Base-by-base conservation (phyloP, 139 green algal genomes). In the Microglena sp. region DNA sequence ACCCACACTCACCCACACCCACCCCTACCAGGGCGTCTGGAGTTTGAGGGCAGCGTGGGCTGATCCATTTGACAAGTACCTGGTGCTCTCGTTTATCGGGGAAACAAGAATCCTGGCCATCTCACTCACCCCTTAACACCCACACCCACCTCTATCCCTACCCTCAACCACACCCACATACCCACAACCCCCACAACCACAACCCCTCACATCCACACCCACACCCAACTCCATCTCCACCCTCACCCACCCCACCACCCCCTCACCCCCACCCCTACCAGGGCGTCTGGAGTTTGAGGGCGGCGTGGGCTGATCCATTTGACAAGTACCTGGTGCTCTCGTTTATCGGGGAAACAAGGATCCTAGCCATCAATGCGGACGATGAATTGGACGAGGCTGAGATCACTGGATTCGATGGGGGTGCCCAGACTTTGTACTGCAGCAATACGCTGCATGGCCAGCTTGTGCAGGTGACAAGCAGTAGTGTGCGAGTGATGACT, bases 291-390 rank as follows among this genome's bases (percentile, higher is more conserved):
- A 88, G 72, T 55, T 73, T 98, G n/a, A 77, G 76, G 21, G 33
- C 64, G 53, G 71, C 62, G 62, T 83, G 66, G 56, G 64, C 69
- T 55, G 84, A 88, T 43, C 74, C 69, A 0, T 77, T 84, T 46
- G 92, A 99, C 81, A 87, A 69, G 6, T 90, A 83, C 68, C 78
- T 99, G 55, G 84, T 99, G 66, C 77, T 99, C 2, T 85, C 90
- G 3, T 98, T 99, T 66, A 81, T 97, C 6, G 82, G 84, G 15
- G 62, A 92, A 75, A 69, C 73, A 3, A 70, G 82, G 6, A 36
- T 91, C 27, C 79, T 95, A 40, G 89, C 86, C 30, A 89, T 99
- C 27, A 90, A 91, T 62, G 66, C 74, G 78, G 85, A 62, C 72
- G 83, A 92, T 55, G 88, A 90, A 74, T 77, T 95, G 34, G 87